Percentiles rank a stretch among this genome's conserved stretches.
These are phyloP conservation scores for Heracleum sosnowskyi DNA, from an alignment of 129 eudicot species.

Conservation along the genomic window DNA sequence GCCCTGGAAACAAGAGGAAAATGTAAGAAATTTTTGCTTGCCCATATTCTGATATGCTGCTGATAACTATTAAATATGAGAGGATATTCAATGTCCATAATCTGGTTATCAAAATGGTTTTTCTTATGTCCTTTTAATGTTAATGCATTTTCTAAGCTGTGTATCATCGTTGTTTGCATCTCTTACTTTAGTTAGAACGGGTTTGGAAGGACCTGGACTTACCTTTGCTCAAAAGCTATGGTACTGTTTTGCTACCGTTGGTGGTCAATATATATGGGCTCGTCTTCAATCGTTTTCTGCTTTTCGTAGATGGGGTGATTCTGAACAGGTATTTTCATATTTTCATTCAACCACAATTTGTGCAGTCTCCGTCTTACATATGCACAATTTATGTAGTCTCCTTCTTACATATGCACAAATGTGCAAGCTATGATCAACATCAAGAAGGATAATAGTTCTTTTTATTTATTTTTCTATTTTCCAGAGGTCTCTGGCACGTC, in stretches of 20 bases:
- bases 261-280: conserved; percentile 91
- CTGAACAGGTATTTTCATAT: conserved; percentile 58
- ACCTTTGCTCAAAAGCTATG: conserved; percentile 79
- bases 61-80: not conserved
- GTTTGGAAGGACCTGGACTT: conserved; percentile 98
- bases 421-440: not conserved
- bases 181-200: conserved; percentile 58
- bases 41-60: conserved; percentile 1
- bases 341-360: not conserved
- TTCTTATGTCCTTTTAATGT: not conserved
- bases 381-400: not conserved
- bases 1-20: conserved; percentile 63
- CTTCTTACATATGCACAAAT: not conserved
- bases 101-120: too few relatives aligned
- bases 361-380: not conserved
- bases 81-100: not conserved
- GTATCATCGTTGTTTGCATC: conserved; percentile 12
- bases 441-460: not conserved
- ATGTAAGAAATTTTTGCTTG: conserved; percentile 39
- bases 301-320: conserved; percentile 93
- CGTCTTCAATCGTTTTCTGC: conserved; percentile 94
- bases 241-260: conserved; percentile 91
- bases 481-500: conserved; percentile 82
- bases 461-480: conserved; percentile 9
- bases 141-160: not conserved